A percentile compares a stretch with the other conserved stretches of the same genome.
Evolutionary conservation across 2,329 filamentous ascomycete genomes (phyloP).

Genomic region (Sclerotiophoma versabilis): DNA sequence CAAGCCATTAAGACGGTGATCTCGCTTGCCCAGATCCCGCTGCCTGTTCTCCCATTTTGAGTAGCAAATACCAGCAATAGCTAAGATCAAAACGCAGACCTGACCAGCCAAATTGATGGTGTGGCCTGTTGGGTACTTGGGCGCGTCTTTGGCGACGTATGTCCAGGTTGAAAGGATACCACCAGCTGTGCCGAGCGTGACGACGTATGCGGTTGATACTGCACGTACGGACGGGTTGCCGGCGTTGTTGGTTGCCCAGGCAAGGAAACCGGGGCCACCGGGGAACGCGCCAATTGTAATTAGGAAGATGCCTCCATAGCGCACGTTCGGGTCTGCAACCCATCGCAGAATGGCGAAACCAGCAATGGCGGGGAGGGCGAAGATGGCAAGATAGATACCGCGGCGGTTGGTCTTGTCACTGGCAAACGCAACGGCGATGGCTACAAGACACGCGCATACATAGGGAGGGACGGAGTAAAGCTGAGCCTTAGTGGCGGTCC

Average conservation of each 20-base stretch:
- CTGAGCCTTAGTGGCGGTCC: constrained; percentile 48
- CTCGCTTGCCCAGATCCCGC: constrained; percentile 57
- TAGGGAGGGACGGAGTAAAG: constrained; percentile 51
- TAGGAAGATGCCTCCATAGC: constrained; percentile 63
- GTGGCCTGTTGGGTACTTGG: constrained; percentile 76
- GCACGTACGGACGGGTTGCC: constrained; percentile 64
- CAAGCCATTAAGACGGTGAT: constrained; percentile 59
- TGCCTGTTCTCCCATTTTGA: constrained; percentile 62
- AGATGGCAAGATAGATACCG: constrained; percentile 47
- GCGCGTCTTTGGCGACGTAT: constrained; percentile 63
- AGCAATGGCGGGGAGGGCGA: constrained; percentile 53
- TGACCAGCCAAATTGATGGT: constrained; percentile 65
- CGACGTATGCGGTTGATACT: constrained; percentile 64
- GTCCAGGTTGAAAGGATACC: constrained; percentile 65
- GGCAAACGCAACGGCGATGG: constrained; percentile 46
- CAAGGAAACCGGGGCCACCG: constrained; percentile 64
- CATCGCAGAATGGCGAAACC: constrained; percentile 63
- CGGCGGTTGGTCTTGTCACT: constrained; percentile 49
- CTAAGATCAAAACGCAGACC: constrained; percentile 53
- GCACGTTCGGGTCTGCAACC: constrained; percentile 63
- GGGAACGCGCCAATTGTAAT: constrained; percentile 65
- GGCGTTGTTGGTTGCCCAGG: constrained; percentile 67
- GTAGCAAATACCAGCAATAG: constrained; percentile 60
- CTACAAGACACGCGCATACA: constrained; percentile 46
- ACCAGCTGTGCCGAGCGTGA: constrained; percentile 71